These are phyloP conservation scores for Fomitiporia mediterranea DNA, from an alignment of 1,284 basidiomycete species.

Conservation along the genomic window DNA sequence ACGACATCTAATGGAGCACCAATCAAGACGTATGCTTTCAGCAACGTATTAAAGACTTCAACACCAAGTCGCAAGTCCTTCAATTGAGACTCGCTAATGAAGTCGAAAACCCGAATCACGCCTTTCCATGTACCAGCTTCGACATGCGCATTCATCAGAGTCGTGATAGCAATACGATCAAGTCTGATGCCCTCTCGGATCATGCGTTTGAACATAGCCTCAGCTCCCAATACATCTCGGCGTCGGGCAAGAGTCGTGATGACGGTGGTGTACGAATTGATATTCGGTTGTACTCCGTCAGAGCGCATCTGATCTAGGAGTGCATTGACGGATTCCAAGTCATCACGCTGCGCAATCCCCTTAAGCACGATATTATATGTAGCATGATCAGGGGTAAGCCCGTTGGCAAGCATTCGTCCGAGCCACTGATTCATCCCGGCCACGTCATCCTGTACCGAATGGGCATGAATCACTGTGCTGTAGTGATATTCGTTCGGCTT, in stretches of 20 bases:
- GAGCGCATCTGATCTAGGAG: constrained; percentile 64
- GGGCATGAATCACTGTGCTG: constrained; percentile 52
- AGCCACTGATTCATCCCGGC: constrained; percentile 56
- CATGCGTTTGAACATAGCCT: constrained; percentile 63
- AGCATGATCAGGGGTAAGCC: constrained; percentile 47
- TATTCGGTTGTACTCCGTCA: constrained; percentile 44
- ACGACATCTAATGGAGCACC: constrained; percentile 74
- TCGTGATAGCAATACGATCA: constrained; percentile 59
- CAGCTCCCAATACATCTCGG: constrained; percentile 65
- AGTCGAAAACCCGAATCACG: constrained; percentile 71
- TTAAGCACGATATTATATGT: constrained; percentile 62
- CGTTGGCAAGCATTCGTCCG: constrained; percentile 44
- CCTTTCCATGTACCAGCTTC: constrained; percentile 78
- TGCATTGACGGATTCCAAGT: constrained; percentile 49
- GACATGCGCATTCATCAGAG: constrained; percentile 83
- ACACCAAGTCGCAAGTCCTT: constrained; percentile 41
- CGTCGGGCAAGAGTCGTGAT: constrained; percentile 65
- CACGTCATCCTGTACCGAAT: constrained; percentile 46
- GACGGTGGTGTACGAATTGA: constrained; percentile 63
- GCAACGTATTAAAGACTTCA: constrained; percentile 70
- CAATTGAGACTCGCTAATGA: constrained; percentile 42
- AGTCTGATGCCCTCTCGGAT: constrained; percentile 57
- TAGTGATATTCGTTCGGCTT: constrained; percentile 48
- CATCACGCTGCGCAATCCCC: constrained; percentile 53
- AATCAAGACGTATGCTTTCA: constrained; percentile 83